These are phyloP conservation scores for Fraxinus ornus DNA, from an alignment of 305 asterid genomes.

Conservation along the genomic window DNA sequence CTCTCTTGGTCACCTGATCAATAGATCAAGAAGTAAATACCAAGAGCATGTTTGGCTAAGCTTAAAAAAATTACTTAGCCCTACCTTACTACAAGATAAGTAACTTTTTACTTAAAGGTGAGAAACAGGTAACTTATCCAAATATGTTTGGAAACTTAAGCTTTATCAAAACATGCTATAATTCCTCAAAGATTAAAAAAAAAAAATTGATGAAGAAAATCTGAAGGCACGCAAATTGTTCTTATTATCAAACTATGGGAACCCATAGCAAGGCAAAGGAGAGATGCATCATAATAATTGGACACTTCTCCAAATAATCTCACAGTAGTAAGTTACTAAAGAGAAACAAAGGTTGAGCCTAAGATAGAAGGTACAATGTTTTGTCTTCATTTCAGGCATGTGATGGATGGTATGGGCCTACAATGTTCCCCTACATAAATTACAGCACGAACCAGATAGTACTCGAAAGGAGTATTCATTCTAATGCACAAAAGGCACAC, in stretches of 20 bases:
- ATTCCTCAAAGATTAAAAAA: not conserved
- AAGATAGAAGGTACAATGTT: not conserved
- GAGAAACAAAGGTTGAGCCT: not conserved
- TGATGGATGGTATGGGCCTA: not conserved
- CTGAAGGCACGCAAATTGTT: not conserved
- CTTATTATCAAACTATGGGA: not conserved
- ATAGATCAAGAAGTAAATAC: not conserved
- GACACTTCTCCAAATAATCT: not conserved
- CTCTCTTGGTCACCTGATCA: not conserved
- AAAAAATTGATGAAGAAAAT: not conserved
- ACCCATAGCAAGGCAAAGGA: constrained; percentile 6
- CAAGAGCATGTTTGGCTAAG: not conserved
- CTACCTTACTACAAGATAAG: not conserved
- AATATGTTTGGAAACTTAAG: not conserved
- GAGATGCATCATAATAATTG: not conserved
- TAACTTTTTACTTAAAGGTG: not conserved
- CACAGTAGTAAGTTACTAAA: constrained; percentile 3
- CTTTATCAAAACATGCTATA: not conserved
- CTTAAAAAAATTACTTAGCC: not conserved
- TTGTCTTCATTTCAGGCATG: constrained; percentile 7
- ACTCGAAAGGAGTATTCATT: not conserved
- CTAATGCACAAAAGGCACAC: not conserved
- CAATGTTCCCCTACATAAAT: not conserved
- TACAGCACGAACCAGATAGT: not conserved
- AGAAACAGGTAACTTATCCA: not conserved